Evolutionary conservation across 1,139 yeast species (phyloP), one percentile per base, ranked within the genome.

Genomic region (Ogataea hybrid): DNA sequence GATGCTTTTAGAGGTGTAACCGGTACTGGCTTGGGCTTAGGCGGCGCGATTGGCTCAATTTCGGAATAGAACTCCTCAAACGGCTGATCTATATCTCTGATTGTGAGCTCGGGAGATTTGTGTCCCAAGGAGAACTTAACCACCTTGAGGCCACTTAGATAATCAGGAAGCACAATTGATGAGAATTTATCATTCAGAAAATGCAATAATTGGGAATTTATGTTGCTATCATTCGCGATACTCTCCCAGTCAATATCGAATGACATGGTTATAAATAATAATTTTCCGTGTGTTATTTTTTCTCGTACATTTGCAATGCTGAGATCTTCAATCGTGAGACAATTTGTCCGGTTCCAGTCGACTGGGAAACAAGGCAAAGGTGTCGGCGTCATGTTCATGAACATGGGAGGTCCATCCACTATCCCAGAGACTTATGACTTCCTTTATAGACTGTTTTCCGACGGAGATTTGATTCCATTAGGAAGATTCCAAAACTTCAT

Each of bases 381-480:
- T 58, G 4, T 77, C 82, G 83, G 77, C 0, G 76, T 94, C 21
- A 92, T 94, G 41, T 84, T 94, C 63, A 85, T 94, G 94, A 94
- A 94, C 61, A 94, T 94, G 98, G 99, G 99, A 10, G 99, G 99
- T 0, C 99, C 99, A 1, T 81, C 96, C 6, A 85, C 83, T 3
- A 79, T 84, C 12, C 70, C 75, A 6, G 97, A 92, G 62, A 92
- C 96, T 0, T 67, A 79, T 52, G 95, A 87, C 56, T 90, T 90
- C 58, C 67, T 90, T 38, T 71, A 73, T 42, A 71, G 94, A 37
- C 69, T 90, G 43, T 90, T 90, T 56, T 66, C 67, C 5, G 96
- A 94, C 63, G 79, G 78, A 29, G 98, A 94, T 59, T 71, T 92
- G 56, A 94, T 92, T 49, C 96, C 97, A 7, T 79, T 77, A 63